These are phyloP conservation scores for Stachybotrys echinatus DNA, from an alignment of 2,329 filamentous ascomycete species.

Conservation along the genomic window DNA sequence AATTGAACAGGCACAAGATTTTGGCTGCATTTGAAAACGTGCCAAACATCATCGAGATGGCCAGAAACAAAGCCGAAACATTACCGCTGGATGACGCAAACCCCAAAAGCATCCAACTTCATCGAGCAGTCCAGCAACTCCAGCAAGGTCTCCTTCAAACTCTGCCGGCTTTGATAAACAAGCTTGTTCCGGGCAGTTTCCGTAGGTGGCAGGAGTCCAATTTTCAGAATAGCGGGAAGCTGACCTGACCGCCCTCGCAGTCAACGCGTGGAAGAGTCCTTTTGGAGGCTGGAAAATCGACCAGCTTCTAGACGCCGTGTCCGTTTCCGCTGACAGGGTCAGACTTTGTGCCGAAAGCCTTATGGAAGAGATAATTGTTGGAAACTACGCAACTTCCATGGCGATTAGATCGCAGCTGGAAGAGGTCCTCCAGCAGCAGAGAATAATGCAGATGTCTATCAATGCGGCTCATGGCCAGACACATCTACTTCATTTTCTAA, in stretches of 20 bases:
- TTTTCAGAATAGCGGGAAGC: no score
- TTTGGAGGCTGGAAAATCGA: background rate
- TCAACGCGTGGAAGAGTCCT: background rate
- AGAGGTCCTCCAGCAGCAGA: background rate
- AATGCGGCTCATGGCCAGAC: background rate
- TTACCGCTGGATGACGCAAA: background rate
- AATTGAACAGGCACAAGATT: background rate
- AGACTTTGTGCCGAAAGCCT: background rate
- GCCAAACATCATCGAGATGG: constrained; percentile 1
- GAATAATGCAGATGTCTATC: background rate
- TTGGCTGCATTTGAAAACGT: background rate
- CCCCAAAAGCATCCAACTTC: background rate
- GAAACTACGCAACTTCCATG: background rate
- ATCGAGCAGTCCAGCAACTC: background rate
- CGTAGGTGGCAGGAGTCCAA: background rate
- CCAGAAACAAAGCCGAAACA: background rate
- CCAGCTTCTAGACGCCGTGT: background rate
- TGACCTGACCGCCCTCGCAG: no score
- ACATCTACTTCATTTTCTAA: background rate
- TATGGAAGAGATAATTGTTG: background rate
- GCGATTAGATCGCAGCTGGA: background rate
- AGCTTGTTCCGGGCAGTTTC: background rate
- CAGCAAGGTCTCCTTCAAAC: background rate
- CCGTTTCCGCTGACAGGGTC: background rate
- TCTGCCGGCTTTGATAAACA: background rate